Conservation (phyloP, 805 yeast species). For the Wickerhamiella occidentalis region DNA sequence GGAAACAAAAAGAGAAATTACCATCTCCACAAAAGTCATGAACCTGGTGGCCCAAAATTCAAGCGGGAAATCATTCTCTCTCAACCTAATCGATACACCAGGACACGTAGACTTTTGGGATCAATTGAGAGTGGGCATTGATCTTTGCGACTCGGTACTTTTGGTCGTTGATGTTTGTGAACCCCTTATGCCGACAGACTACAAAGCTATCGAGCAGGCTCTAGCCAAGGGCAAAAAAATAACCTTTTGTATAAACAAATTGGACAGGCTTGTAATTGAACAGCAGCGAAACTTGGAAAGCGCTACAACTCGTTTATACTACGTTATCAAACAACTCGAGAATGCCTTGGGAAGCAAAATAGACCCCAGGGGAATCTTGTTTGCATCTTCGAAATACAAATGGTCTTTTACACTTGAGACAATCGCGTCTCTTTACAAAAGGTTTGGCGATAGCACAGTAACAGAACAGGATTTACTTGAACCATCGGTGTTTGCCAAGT, state of each 20-base stretch:
- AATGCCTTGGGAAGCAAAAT: too few relatives aligned
- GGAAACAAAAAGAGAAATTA: conserved; percentile 58
- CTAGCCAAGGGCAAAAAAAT: conserved; percentile 41
- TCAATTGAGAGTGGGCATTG: conserved; percentile 48
- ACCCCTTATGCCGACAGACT: conserved; percentile 51
- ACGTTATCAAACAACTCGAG: conserved; percentile 54
- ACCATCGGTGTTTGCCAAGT: conserved; percentile 42
- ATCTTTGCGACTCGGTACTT: conserved; percentile 51
- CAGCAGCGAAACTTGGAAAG: conserved; percentile 62
- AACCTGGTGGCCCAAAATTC: conserved; percentile 46
- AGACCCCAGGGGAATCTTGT: conserved; percentile 39
- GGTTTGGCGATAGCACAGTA: conserved; percentile 28
- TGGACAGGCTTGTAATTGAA: conserved; percentile 78
- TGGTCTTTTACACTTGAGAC: conserved; percentile 56
- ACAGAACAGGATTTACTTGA: conserved; percentile 32
- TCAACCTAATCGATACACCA: conserved; percentile 73
- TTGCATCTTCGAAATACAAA: conserved; percentile 54
- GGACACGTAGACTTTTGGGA: conserved; percentile 82
- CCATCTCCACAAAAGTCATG: conserved; percentile 52
- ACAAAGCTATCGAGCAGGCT: conserved; percentile 40
- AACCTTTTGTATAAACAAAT: conserved; percentile 57
- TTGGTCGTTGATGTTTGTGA: conserved; percentile 77
- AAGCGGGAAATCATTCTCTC: conserved; percentile 40
- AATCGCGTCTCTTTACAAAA: conserved; percentile 43
- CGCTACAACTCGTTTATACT: conserved; percentile 54